A percentile compares a stretch with the other conserved stretches of the same genome.
These are phyloP conservation scores for Avena eriantha DNA, from an alignment of 176 grass and related monocot genomes.

Conservation along the genomic window DNA sequence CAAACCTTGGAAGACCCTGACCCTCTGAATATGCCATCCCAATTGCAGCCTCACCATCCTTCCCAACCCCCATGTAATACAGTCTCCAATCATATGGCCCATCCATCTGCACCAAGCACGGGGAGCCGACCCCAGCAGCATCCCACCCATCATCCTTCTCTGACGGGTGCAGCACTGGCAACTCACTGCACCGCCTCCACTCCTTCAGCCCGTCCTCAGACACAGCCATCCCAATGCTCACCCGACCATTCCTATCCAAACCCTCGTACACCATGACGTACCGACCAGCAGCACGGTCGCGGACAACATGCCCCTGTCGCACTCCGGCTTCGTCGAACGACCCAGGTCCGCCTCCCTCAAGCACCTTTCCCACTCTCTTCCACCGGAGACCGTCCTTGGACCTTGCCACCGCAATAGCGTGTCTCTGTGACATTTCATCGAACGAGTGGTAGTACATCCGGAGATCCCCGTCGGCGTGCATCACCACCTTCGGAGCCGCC, in stretches of 20 bases:
- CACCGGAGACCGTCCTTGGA: constrained; percentile 81
- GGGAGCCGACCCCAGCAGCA: constrained; percentile 55
- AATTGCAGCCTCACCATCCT: constrained; percentile 55
- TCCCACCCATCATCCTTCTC: constrained; percentile 73
- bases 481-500: constrained; percentile 69
- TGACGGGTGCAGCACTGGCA: constrained; percentile 54
- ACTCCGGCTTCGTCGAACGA: constrained; percentile 74
- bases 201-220: constrained; percentile 66
- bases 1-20: constrained; percentile 57
- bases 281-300: constrained; percentile 50
- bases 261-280: constrained; percentile 92
- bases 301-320: constrained; percentile 69
- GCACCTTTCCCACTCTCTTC: constrained; percentile 65
- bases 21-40: constrained; percentile 79
- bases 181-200: constrained; percentile 69
- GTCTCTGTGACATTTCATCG: constrained; percentile 53
- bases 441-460: constrained; percentile 97
- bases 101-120: constrained; percentile 75
- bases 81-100: constrained; percentile 76
- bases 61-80: constrained; percentile 70
- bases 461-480: constrained; percentile 71
- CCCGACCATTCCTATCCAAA: constrained; percentile 42
- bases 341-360: constrained; percentile 54
- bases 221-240: constrained; percentile 71
- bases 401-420: constrained; percentile 69